phyloP scores from a whole-genome alignment of 331 rosid species.

The Cucumis variabilis region DNA sequence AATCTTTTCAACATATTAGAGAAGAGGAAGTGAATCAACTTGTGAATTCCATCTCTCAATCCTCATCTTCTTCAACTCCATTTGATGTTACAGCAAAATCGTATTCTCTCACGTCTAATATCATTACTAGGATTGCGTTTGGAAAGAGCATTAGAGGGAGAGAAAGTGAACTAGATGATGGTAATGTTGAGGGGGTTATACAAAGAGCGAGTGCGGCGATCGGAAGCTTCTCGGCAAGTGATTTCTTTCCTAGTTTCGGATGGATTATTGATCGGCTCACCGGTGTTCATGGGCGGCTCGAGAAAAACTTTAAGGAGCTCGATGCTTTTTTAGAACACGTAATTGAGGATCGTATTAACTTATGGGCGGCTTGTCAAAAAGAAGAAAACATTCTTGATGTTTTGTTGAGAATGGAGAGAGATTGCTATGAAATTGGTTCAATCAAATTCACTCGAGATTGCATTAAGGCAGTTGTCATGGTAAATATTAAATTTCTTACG shows the following conservation, averaged over 20 bases:
- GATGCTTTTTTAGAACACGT: slow-evolving; percentile 39
- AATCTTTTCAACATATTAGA: slow-evolving; percentile 33
- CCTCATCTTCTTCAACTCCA: neutral
- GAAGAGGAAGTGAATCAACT: slow-evolving; percentile 43
- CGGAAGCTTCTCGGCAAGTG: slow-evolving; percentile 39
- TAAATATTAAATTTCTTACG: neutral
- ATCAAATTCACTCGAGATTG: neutral
- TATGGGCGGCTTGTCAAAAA: neutral
- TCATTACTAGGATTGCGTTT: slow-evolving; percentile 39
- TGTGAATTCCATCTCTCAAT: slow-evolving; percentile 37
- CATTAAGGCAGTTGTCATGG: neutral
- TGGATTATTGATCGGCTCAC: slow-evolving; percentile 39
- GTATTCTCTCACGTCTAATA: slow-evolving; percentile 31
- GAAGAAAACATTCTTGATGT: neutral
- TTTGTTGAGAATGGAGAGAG: slow-evolving; percentile 26
- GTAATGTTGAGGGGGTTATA: neutral
- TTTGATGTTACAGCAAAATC: slow-evolving; percentile 54
- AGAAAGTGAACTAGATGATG: slow-evolving; percentile 16
- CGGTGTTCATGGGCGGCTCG: slow-evolving; percentile 28
- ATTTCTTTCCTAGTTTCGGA: slow-evolving; percentile 36
- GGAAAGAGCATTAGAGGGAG: slow-evolving; percentile 45
- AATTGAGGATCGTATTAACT: slow-evolving; percentile 37
- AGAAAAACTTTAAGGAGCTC: slow-evolving; percentile 18
- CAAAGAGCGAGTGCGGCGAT: neutral
- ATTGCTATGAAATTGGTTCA: neutral